A percentile compares a stretch with the other conserved stretches of the same genome.
Evolutionary conservation across 2,329 filamentous ascomycete species (phyloP).

Genomic region (Teratosphaeriaceae sp.): DNA sequence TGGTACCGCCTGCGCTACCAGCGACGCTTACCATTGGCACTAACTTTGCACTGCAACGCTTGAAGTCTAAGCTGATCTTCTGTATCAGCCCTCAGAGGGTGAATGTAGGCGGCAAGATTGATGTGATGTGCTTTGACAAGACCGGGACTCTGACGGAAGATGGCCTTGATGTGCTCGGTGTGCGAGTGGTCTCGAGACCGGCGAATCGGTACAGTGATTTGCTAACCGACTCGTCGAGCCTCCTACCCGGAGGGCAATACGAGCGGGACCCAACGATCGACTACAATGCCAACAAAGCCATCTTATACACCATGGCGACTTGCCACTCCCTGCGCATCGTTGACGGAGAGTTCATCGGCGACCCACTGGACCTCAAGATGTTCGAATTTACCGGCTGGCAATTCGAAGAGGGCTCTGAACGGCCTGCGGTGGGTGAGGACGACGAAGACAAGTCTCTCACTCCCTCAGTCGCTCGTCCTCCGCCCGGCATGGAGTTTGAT

Average conservation of each 20-base stretch:
- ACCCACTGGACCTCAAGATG: slow-evolving; percentile 96
- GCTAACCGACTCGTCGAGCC: slow-evolving; percentile 55
- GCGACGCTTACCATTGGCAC: slow-evolving; percentile 95
- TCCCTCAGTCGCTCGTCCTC: slow-evolving; percentile 84
- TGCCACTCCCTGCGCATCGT: slow-evolving; percentile 87
- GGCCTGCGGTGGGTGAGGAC: slow-evolving; percentile 54
- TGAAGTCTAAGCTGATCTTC: slow-evolving; percentile 88
- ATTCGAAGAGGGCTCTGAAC: slow-evolving; percentile 80
- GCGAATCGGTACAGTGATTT: slow-evolving; percentile 67
- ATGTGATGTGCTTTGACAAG: slow-evolving; percentile 97
- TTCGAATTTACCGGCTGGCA: slow-evolving; percentile 93
- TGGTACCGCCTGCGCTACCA: slow-evolving; percentile 89
- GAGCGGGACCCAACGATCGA: slow-evolving; percentile 55
- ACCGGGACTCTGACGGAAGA: slow-evolving; percentile 98
- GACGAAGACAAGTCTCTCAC: slow-evolving; percentile 70
- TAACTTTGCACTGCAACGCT: slow-evolving; percentile 80
- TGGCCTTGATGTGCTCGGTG: slow-evolving; percentile 85
- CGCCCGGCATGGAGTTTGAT: slow-evolving; percentile 54
- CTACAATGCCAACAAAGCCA: slow-evolving; percentile 59
- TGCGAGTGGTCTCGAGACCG: slow-evolving; percentile 65
- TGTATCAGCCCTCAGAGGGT: slow-evolving; percentile 97
- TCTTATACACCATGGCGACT: slow-evolving; percentile 91
- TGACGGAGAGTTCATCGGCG: slow-evolving; percentile 82
- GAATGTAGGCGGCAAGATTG: slow-evolving; percentile 91
- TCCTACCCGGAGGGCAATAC: slow-evolving; percentile 50